phyloP scores from a whole-genome alignment of 257 asterid genomes.

The Orobanche coerulescens region DNA sequence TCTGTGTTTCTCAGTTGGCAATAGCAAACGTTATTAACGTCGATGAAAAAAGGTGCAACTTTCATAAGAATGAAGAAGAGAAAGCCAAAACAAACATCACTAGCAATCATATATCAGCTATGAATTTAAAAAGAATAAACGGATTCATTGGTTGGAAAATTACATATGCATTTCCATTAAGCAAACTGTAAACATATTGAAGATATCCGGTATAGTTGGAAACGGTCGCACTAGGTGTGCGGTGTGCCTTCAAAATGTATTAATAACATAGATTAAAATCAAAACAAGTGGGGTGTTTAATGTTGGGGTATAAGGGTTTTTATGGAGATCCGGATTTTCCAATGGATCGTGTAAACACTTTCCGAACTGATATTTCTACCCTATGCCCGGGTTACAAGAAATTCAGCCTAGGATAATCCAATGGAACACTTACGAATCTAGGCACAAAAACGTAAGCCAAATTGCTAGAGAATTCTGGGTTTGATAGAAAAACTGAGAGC shows the following conservation, averaged over 20 bases:
- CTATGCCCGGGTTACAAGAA: too few relatives aligned
- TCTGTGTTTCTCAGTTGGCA: conserved; percentile 3
- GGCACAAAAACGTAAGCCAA: too few relatives aligned
- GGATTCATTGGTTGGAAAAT: too few relatives aligned
- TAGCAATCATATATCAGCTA: background rate
- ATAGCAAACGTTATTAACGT: background rate
- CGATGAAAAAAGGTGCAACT: background rate
- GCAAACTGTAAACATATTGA: background rate
- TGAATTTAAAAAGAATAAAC: too few relatives aligned
- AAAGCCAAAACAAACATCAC: background rate
- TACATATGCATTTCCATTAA: background rate
- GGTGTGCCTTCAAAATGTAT: background rate
- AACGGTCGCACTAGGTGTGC: background rate
- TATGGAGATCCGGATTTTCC: too few relatives aligned
- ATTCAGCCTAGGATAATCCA: too few relatives aligned
- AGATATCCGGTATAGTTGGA: background rate
- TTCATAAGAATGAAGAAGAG: background rate
- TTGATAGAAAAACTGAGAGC: too few relatives aligned
- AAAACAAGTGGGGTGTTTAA: background rate
- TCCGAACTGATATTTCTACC: too few relatives aligned
- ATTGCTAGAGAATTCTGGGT: too few relatives aligned
- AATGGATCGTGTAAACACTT: too few relatives aligned
- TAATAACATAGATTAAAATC: background rate
- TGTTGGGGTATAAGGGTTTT: too few relatives aligned
- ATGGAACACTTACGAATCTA: too few relatives aligned